These are phyloP conservation scores for Penicillium sp. DNA, from an alignment of 2,329 filamentous ascomycete species.

Conservation along the genomic window DNA sequence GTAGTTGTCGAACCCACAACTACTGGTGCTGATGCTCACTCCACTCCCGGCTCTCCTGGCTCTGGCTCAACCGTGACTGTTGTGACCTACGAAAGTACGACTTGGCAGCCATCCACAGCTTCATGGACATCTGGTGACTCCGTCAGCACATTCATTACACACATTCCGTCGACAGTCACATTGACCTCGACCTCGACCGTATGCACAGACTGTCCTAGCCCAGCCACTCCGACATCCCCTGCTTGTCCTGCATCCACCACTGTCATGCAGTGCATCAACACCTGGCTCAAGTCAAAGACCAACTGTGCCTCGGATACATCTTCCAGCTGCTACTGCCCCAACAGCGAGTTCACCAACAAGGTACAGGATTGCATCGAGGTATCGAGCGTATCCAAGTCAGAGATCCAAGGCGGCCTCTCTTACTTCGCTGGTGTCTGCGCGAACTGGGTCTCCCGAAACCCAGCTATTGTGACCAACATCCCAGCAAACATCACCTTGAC, in stretches of 20 bases:
- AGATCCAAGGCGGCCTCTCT: constrained; percentile 69
- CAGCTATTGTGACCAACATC: constrained; percentile 78
- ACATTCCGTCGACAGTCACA: constrained; percentile 56
- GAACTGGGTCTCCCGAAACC: constrained; percentile 70
- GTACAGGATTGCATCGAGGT: constrained; percentile 81
- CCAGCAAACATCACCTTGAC: constrained; percentile 60
- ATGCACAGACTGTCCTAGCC: constrained; percentile 10
- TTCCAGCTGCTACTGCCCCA: constrained; percentile 81
- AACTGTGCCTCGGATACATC: constrained; percentile 84
- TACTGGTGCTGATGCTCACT: background rate
- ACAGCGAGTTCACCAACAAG: constrained; percentile 71
- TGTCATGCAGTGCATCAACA: constrained; percentile 88
- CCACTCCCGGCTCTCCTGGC: background rate
- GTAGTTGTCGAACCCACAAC: background rate
- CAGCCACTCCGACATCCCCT: background rate
- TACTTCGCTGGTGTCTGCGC: constrained; percentile 95
- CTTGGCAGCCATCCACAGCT: constrained; percentile 33
- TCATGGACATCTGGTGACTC: constrained; percentile 48
- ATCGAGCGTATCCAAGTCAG: constrained; percentile 66
- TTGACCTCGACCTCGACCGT: constrained; percentile 17
- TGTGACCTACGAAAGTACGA: constrained; percentile 32
- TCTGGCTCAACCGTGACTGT: constrained; percentile 26
- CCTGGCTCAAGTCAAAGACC: constrained; percentile 70
- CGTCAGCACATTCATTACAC: constrained; percentile 54
- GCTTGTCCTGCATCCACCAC: constrained; percentile 52